Percentiles rank a stretch among this genome's conserved stretches.
These are phyloP conservation scores for Candida berthetii DNA, from an alignment of 805 yeast genomes.

Conservation along the genomic window DNA sequence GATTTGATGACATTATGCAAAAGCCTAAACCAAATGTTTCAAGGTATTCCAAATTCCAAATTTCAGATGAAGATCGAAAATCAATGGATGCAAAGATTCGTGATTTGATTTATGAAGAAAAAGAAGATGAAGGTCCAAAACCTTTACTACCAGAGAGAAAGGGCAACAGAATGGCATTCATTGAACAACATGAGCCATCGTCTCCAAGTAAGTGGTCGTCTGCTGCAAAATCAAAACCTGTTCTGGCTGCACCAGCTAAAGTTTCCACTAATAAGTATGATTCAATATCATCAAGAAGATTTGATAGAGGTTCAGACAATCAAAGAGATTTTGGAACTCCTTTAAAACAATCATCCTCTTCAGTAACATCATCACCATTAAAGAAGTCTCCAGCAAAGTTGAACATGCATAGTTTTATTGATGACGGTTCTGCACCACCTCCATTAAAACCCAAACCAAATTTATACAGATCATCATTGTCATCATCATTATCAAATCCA, in stretches of 20 bases:
- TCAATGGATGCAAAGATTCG: constrained; percentile 13
- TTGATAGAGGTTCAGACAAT: neutral
- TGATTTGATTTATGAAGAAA: constrained; percentile 8
- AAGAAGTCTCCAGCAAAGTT: constrained; percentile 15
- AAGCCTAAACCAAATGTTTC: constrained; percentile 4
- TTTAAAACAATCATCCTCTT: neutral
- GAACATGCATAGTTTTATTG: constrained; percentile 1
- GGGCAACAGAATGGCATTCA: constrained; percentile 6
- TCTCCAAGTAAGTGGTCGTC: constrained; percentile 2
- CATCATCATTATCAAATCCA: neutral
- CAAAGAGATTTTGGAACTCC: neutral
- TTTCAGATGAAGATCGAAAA: constrained; percentile 11
- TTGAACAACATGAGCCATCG: no score
- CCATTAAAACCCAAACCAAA: constrained; percentile 1
- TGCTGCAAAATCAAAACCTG: constrained; percentile 1
- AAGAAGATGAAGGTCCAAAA: neutral
- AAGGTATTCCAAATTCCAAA: constrained; percentile 14
- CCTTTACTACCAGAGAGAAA: constrained; percentile 2
- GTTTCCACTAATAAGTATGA: neutral
- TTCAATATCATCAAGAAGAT: neutral
- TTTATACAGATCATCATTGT: neutral
- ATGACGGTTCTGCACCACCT: neutral
- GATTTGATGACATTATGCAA: constrained; percentile 18
- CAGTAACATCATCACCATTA: constrained; percentile 4
- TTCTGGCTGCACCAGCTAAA: neutral